Evolutionary conservation across 805 yeast species (phyloP), one percentile per base, ranked within the genome.

Genomic region (Ogataea sp.): DNA sequence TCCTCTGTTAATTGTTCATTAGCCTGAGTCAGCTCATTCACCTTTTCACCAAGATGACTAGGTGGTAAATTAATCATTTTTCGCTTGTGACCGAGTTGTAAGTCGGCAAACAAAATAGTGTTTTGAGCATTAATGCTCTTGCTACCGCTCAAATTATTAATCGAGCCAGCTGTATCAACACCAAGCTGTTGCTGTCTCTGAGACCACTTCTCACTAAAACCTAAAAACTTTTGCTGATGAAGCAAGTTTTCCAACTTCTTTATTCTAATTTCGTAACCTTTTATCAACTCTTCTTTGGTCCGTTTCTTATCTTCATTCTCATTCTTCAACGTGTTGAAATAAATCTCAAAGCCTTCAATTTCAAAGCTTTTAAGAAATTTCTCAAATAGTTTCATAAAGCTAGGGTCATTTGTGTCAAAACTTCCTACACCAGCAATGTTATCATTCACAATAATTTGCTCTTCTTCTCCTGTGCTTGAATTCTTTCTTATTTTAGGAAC

Each of bases 201-300:
- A 2, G 61, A 51, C 63, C 64, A 60, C 36, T 52, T 53, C n/a
- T 53, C 55, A 25, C 67, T 68, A 29, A 77, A 64, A 38, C 76
- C 73, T 34, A 71, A 70, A 51, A 71, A 77, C 46, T 75, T 85
- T 39, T 78, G 82, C 45, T 83, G 86, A 53, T 87, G 93, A 14
- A 88, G 61, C 29, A 87, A 59, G 39, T 75, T 80, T 49, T 88
- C 96, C 38, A 90, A 68, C 48, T 83, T 83, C 44, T 75, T 76
- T 31, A 90, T 84, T 39, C 95, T 65, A 10, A 74, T 59, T 54
- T 81, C 81, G 46, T 87, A 80, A 0, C 84, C 85, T 45, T 69
- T 69, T 10, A 82, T 62, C 11, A 71, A 51, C 32, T 69, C 76
- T 3, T 61, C 26, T 27, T 18, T 16, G 17, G 26, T 26, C 29